Base-by-base conservation (phyloP, 2,329 filamentous ascomycete species). In the Thielaviopsis musarum region DNA sequence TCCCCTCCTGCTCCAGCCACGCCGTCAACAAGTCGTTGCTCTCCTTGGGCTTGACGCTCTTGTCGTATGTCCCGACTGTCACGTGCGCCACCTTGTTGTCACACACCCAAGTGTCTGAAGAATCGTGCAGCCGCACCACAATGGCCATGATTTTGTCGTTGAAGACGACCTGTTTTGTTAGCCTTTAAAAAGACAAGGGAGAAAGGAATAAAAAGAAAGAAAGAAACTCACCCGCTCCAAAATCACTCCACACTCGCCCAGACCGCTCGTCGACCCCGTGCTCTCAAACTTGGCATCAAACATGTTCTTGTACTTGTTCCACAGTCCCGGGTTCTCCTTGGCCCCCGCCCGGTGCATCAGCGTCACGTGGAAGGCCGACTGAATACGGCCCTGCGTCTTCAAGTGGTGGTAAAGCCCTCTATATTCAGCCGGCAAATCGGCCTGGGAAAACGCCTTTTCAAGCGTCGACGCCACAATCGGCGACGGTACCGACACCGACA, bases 351-450 rank as follows among this genome's bases (percentile, higher is more conserved):
- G 84, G 70, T 98, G 93, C 69, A 96, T 89, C 48, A 98, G 79
- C 0, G 93, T 98, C 61, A 98, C 88, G 69, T 98, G 93, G 69
- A 97, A 98, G 49, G 83, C 78, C n/a, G 78, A 68, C 70, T 97
- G 91, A 5, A 97, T 73, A 59, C 93, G 87, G 21, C 84, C 79
- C 2, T 77, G 79, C 65, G 85, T 78, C 69, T 86, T 80, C 38
- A 98, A 78, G 60, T 88, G 81, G 65, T 79, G 80, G 74, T 87
- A 98, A 67, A 95, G 84, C 53, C 7, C 19, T 45, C 55, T 57
- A 9, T 67, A 67, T 34, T 68, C 68, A 7, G 57, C 65, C 4
- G 81, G 71, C 0, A 80, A 66, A 2, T 71, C 69, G 5, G 76
- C 71, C 5, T 74, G 72, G 22, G 74, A 73, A 70, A 98, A 96